Base-by-base conservation (phyloP, 495 filamentous ascomycete genomes). In the Xylaria intraflava region DNA sequence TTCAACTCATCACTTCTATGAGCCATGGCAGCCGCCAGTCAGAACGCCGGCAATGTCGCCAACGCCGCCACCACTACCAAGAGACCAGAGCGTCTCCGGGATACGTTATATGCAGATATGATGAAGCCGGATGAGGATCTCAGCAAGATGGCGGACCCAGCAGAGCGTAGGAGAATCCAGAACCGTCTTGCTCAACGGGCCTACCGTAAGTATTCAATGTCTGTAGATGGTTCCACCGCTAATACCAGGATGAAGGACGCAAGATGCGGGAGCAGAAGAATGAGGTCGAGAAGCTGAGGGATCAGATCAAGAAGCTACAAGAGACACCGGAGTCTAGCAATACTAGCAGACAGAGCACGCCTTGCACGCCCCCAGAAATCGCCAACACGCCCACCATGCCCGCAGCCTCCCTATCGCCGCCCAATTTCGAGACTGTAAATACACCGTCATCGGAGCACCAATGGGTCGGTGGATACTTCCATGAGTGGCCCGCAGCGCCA, bases 81-180 rank as follows among this genome's bases (percentile, higher is more conserved):
- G 46, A 44, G 53, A 51, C 41, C 53, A 11, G 53, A 51, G 31
- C 53, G 53, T 45, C 47, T 51, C 39, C 46, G 53, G 22, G 53
- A 56, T 43, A 56, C 53, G 8, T 33, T 56, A 50, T 56, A 56
- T 17, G 53, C 53, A 29, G 53, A 56, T 22, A 56, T 56, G 53
- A 56, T 56, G 53, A 89, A 91, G 65, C 86, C 88, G 41, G 87
- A 89, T 58, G 88, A 91, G 64, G 87, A 91, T 72, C 90, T 87
- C 87, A 91, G 88, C 60, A 88, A 91, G 75, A 90, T 91, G 67
- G 89, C 88, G 31, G 87, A 91, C 66, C 77, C 90, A 24, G 88
- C 87, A 35, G 87, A 90, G 67, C 78, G 87, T 44, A 75, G 87
- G 56, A 73, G 87, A 46, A 90, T 91, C 65, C 87, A 91, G 66